Evolutionary conservation across 2,329 filamentous ascomycete genomes (phyloP).

Genomic region (Pseudovirgaria hyperparasitica): DNA sequence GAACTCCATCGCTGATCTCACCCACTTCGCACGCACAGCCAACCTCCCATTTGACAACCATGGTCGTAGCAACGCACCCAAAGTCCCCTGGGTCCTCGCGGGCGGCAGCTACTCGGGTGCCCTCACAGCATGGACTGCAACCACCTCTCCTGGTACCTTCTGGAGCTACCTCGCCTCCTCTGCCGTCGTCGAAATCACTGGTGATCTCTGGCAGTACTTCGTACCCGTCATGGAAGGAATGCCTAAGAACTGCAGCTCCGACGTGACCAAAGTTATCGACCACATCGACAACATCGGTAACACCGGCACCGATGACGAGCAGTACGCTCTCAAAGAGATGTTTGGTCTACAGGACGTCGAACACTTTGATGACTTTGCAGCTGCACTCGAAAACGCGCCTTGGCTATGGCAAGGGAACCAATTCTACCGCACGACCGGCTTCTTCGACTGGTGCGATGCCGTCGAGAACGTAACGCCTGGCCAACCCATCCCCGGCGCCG

Average conservation of each 20-base stretch:
- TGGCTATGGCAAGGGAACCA: conserved; percentile 45
- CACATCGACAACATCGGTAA: conserved; percentile 29
- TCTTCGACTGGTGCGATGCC: conserved; percentile 31
- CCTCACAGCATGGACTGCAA: conserved; percentile 43
- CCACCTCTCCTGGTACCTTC: conserved; percentile 40
- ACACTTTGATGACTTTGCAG: conserved; percentile 41
- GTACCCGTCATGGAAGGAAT: conserved; percentile 43
- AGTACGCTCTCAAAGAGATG: conserved; percentile 34
- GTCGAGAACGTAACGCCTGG: conserved; percentile 20
- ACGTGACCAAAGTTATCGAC: conserved; percentile 38
- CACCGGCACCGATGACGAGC: conserved; percentile 15
- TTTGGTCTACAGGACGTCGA: conserved; percentile 40
- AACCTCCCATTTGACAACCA: conserved; percentile 41
- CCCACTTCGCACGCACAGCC: conserved; percentile 40
- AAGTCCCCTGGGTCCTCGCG: conserved; percentile 43
- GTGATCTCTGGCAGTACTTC: conserved; percentile 45
- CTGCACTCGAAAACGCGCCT: conserved; percentile 41
- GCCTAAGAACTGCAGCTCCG: conserved; percentile 44
- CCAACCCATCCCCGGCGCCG: conserved; percentile 19
- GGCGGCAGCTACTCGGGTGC: conserved; percentile 47
- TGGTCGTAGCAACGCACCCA: conserved; percentile 34
- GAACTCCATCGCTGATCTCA: conserved; percentile 41
- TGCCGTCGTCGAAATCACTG: conserved; percentile 42
- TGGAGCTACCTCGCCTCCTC: conserved; percentile 48
- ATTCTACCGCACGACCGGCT: conserved; percentile 31